Evolutionary conservation across 2,329 filamentous ascomycete species (phyloP), one percentile per base, ranked within the genome.

Genomic region (Bipolaris oryzae): DNA sequence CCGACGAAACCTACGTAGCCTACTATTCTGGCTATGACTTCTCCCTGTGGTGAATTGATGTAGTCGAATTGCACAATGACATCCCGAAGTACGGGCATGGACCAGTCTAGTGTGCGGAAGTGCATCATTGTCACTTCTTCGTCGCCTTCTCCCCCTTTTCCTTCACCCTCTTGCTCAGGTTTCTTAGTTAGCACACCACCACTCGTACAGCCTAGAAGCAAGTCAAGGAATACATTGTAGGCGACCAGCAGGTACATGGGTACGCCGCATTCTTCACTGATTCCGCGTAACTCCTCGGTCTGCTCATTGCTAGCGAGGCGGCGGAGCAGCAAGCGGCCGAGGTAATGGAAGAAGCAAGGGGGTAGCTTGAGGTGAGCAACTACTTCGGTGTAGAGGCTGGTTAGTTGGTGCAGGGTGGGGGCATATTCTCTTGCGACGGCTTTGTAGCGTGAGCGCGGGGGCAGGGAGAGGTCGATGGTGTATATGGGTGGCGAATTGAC

Each of bases 151-250:
- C 25, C 42, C 31, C 15, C 16, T 10, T 28, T 2, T 10, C 10
- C 25, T 28, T 4, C 25, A 11, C 11, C 9, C 3, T 10, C 25
- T 28, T 15, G 25, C 16, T 28, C n/a, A 15, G 15, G 53, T 13
- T 66, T 67, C 31, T 62, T 57, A 7, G 76, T 68, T 33, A 70
- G 59, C 5, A 76, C 75, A 15, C 79, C 84, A 20, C 84, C 84
- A 58, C 84, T 87, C 1, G 87, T 89, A 68, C 87, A 89, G 2
- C 87, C 87, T 74, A 89, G 82, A 34, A 89, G 76, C 5, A 84
- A 74, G 64, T 90, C 87, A 1, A 89, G 77, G 1, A 89, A 73
- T 1, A 85, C 84, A 62, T 89, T 89, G 63, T 88, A 81, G 2
- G 82, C 81, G 2, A 89, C 81, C 0, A 89, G 76, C 0, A 89